Conservation (phyloP, 2,329 filamentous ascomycete genomes). For the Furcasterigmium sp. region DNA sequence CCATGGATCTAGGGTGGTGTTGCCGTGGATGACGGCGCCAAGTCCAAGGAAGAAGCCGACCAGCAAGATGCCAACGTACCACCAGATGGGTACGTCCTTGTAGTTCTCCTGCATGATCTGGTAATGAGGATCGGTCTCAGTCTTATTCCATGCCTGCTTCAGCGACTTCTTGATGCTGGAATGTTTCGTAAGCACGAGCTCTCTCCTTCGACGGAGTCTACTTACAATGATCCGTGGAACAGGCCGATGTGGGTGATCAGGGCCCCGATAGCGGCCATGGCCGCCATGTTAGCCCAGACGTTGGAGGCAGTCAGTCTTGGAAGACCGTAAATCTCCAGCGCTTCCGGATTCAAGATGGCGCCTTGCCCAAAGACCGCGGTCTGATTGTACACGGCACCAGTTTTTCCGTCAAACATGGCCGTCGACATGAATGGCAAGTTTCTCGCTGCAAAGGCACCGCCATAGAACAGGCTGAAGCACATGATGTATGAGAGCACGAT, state of each 20-base stretch:
- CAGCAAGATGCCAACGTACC: constrained; percentile 30
- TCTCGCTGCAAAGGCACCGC: constrained; percentile 25
- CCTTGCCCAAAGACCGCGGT: constrained; percentile 29
- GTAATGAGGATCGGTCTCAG: constrained; percentile 33
- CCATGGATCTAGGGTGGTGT: constrained; percentile 9
- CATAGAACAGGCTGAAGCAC: constrained; percentile 33
- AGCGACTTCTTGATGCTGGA: constrained; percentile 6
- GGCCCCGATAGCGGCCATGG: constrained; percentile 35
- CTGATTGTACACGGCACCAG: constrained; percentile 33
- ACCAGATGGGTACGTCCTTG: constrained; percentile 34
- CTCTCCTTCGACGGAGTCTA: fast-evolving
- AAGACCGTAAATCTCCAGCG: constrained; percentile 27
- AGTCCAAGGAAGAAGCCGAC: constrained; percentile 29
- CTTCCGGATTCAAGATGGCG: constrained; percentile 5
- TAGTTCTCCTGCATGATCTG: constrained; percentile 31
- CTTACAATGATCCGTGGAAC: constrained; percentile 14
- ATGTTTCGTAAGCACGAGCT: neutral
- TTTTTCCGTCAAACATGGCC: constrained; percentile 29
- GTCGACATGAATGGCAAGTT: constrained; percentile 22
- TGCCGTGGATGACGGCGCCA: constrained; percentile 24
- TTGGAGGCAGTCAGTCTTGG: constrained; percentile 30
- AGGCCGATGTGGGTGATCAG: constrained; percentile 30
- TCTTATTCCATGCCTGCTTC: constrained; percentile 18
- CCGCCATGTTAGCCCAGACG: constrained; percentile 36
- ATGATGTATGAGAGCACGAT: constrained; percentile 29